phyloP scores from a whole-genome alignment of 805 yeast genomes.

The Starmera caribaea region DNA sequence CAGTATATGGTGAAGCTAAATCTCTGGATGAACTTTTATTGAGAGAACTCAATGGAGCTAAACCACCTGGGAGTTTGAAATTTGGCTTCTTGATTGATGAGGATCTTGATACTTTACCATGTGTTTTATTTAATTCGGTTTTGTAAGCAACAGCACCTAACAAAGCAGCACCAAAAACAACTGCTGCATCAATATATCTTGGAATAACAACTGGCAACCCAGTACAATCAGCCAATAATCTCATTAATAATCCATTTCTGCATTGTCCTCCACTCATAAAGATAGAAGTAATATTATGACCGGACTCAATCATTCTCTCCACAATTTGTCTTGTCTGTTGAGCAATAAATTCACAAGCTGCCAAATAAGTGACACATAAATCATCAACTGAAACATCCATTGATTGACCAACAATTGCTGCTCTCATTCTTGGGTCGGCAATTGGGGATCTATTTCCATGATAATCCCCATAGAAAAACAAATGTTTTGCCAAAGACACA shows the following conservation, averaged over 20 bases:
- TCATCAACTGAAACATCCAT: constrained; percentile 85
- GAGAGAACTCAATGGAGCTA: constrained; percentile 15
- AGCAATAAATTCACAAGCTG: constrained; percentile 95
- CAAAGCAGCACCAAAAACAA: constrained; percentile 91
- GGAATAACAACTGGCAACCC: constrained; percentile 90
- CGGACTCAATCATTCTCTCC: constrained; percentile 70
- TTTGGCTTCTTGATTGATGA: constrained; percentile 10
- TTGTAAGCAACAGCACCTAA: constrained; percentile 92
- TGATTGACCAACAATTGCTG: constrained; percentile 83
- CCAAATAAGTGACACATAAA: constrained; percentile 77
- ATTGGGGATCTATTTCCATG: constrained; percentile 98
- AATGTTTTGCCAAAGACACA: constrained; percentile 70
- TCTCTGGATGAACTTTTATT: constrained; percentile 9
- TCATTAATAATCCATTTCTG: constrained; percentile 81
- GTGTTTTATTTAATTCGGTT: constrained; percentile 25
- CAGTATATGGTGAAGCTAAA: constrained; percentile 63
- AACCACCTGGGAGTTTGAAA: constrained; percentile 18
- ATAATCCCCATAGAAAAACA: constrained; percentile 91
- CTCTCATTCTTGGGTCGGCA: constrained; percentile 90
- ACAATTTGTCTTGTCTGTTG: constrained; percentile 96
- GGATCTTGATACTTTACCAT: constrained; percentile 3
- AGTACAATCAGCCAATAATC: constrained; percentile 86
- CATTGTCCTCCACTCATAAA: constrained; percentile 97
- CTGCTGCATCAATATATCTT: constrained; percentile 92
- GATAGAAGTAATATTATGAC: constrained; percentile 66